A percentile compares a stretch with the other conserved stretches of the same genome.
Evolutionary conservation across 2,329 filamentous ascomycete species (phyloP).

Genomic region (Lachnellula cervina): DNA sequence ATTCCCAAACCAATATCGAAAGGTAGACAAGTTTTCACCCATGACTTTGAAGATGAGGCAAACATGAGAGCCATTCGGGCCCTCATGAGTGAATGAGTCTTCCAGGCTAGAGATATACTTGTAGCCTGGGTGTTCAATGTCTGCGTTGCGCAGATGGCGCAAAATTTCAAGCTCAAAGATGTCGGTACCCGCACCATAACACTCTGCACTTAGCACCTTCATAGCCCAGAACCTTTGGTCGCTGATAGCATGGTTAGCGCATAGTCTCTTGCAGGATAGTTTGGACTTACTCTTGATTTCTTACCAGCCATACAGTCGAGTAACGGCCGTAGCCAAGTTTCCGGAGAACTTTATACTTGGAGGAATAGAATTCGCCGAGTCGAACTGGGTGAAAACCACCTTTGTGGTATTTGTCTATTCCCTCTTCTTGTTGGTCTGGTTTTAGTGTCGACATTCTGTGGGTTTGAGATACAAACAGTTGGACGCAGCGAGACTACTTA

Average conservation of each 20-base stretch:
- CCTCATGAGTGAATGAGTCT: not conserved
- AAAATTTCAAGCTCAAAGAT: not conserved
- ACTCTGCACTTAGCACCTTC: not conserved
- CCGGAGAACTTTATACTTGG: not conserved
- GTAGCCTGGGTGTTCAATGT: not conserved
- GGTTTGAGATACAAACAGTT: too few species aligned
- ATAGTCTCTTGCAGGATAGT: not conserved
- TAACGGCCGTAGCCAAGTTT: not conserved
- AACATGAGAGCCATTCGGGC: not conserved
- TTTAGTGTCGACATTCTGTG: not conserved
- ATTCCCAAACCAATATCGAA: too few species aligned
- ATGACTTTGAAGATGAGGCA: constrained; percentile 11
- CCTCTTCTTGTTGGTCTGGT: not conserved
- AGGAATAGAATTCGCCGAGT: not conserved
- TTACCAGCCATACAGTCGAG: not conserved
- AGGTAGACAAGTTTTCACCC: constrained; percentile 15
- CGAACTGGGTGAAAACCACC: not conserved
- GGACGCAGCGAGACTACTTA: too few species aligned
- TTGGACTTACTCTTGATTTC: not conserved
- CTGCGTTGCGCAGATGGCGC: not conserved
- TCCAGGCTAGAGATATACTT: not conserved
- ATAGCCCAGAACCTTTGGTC: not conserved
- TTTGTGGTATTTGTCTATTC: not conserved
- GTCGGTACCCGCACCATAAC: not conserved
- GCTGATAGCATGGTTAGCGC: not conserved